Base-by-base conservation (phyloP, 2,329 filamentous ascomycete genomes). In the Trichophyton simii region DNA sequence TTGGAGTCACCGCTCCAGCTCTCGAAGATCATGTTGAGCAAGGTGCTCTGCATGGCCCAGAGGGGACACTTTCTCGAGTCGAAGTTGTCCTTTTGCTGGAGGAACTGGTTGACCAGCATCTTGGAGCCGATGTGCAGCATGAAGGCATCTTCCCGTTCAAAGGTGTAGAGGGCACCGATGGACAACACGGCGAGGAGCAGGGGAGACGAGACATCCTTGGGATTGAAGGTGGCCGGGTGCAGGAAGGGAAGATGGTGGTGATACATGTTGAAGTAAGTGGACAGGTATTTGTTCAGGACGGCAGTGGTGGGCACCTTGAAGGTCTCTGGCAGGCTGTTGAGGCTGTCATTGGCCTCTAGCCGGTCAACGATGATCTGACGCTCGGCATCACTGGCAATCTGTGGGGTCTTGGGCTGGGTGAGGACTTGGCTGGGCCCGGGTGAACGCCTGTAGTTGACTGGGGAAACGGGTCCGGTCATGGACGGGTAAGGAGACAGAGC, bases 1-100 rank as follows among this genome's bases (percentile, higher is more conserved):
- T 96, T 97, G 41, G 94, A 88, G 71, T 97, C 94, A 69, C 94
- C 94, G 73, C 94, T 97, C 94, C 94, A 99, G 79, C 91, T 97
- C 61, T 94, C 91, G 73, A 99, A 97, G 66, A 96, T 87, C 94
- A 97, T 97, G 80, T 99, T 99, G 62, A 99, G 80, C 60, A 99
- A 79, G 2, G 91, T 95, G 73, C 89, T 90, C 73, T 99, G 94
- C 90, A 97, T 97, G 57, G 92, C 94, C 92, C 94, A 97, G 13
- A 99, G 77, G 3, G 94, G 94, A 70, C 92, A 97, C 74, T 96
- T 97, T 68, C 92, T 86, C 7, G 94, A 97, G 79, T 92, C 96
- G 75, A 97, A 97, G 76, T 95, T 96, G 74, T 96, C 91, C 80
- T 96, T 96, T 78, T 96, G 95, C 76, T 96, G 91, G 65, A 99